A percentile compares a stretch with the other conserved stretches of the same genome.
Evolutionary conservation across 768 basidiomycete species (phyloP).

Genomic region (Sarcomyxa edulis): DNA sequence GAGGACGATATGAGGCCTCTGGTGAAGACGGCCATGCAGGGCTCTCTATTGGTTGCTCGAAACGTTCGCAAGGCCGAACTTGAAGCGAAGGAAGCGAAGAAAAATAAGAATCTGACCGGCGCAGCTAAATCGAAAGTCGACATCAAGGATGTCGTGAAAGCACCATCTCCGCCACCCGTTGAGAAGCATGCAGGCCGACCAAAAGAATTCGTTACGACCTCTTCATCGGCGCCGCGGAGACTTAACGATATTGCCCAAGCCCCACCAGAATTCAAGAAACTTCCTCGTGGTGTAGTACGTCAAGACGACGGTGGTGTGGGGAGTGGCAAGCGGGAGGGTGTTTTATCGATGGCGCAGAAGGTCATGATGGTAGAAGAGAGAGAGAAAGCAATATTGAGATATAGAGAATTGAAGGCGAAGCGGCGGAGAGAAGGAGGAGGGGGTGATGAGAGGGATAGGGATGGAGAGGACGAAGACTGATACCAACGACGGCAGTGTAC

Average conservation of each 20-base stretch:
- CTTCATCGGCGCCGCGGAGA: conserved; percentile 54
- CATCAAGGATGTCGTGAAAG: conserved; percentile 1
- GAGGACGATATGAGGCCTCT: conserved; percentile 66
- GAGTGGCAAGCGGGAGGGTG: conserved; percentile 31
- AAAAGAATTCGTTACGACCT: conserved; percentile 46
- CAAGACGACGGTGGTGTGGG: conserved; percentile 12
- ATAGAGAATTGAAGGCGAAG: conserved; percentile 62
- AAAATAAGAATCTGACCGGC: conserved; percentile 11
- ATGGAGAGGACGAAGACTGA: no score
- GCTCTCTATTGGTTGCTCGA: conserved; percentile 47
- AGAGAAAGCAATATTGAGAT: conserved; percentile 60
- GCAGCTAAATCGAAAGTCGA: background rate
- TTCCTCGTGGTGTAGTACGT: conserved; percentile 40
- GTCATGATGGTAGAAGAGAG: conserved; percentile 74
- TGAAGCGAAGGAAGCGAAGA: conserved; percentile 21
- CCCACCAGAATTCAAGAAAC: conserved; percentile 27
- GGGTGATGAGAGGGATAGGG: no score
- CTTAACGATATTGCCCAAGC: conserved; percentile 55
- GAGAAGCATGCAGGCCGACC: conserved; percentile 21
- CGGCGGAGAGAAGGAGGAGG: no score
- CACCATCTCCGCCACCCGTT: conserved; percentile 8
- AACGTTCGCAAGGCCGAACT: conserved; percentile 34
- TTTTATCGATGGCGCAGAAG: conserved; percentile 72
- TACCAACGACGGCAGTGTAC: no score
- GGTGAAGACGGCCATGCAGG: conserved; percentile 55